A percentile compares a stretch with the other conserved stretches of the same genome.
These are phyloP conservation scores for Chytriomyces sp. DNA, from an alignment of 192 early-diverging fungal genomes.

Conservation along the genomic window DNA sequence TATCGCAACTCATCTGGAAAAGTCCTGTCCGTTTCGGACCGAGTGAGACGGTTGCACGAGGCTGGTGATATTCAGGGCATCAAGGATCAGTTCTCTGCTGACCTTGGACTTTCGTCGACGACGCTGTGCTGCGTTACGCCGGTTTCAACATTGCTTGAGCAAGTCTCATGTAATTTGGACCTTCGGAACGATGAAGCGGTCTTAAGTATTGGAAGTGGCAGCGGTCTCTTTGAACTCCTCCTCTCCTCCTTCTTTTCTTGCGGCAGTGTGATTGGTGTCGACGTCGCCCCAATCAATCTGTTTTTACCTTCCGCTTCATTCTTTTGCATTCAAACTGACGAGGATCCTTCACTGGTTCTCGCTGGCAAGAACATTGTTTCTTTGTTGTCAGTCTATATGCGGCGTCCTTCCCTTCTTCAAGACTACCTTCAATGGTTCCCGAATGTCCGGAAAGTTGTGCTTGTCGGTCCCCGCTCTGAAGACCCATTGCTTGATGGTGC, in stretches of 20 bases:
- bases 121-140: conserved; percentile 15
- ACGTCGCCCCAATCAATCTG: conserved; percentile 13
- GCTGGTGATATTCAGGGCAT: not conserved
- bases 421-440: conserved; percentile 1
- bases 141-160: not conserved
- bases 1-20: conserved; percentile 8
- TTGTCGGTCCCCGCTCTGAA: conserved; percentile 15
- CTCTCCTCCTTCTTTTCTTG: not conserved
- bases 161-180: not conserved
- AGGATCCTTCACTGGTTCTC: not conserved
- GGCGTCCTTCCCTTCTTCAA: not conserved
- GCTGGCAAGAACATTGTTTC: not conserved
- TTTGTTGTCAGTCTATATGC: conserved; percentile 10
- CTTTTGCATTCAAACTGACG: not conserved
- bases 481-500: not conserved
- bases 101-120: not conserved
- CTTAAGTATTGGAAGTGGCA: conserved; percentile 14
- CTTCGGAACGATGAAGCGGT: not conserved
- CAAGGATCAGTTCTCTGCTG: not conserved
- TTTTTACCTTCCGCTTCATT: not conserved
- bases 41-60: not conserved
- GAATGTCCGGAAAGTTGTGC: not conserved
- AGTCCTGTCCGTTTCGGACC: conserved; percentile 1
- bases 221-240: conserved; percentile 13
- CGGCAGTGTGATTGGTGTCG: not conserved